Percentiles rank a stretch among this genome's conserved stretches.
phyloP scores from a whole-genome alignment of 2,329 filamentous ascomycete genomes.

The Aspergillus fructus region DNA sequence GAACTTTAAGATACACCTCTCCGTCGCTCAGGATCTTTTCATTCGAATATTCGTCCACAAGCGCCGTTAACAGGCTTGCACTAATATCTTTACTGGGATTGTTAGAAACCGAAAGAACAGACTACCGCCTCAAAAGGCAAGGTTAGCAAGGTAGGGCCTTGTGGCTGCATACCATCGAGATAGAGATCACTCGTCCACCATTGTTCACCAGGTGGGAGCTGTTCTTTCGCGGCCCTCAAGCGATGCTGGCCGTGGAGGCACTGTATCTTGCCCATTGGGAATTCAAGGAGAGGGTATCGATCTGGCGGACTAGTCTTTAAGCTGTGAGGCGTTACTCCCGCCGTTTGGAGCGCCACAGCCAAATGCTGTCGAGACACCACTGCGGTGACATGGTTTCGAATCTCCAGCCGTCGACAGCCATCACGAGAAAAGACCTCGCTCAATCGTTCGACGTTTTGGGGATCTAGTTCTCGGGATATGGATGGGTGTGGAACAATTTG shows the following conservation, averaged over 20 bases:
- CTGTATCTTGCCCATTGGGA: slow-evolving; percentile 21
- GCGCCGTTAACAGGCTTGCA: slow-evolving; percentile 6
- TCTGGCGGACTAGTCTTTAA: slow-evolving; percentile 8
- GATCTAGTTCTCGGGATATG: slow-evolving; percentile 17
- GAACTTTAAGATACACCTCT: not conserved
- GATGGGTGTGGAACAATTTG: slow-evolving; percentile 23
- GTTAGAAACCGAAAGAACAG: not conserved
- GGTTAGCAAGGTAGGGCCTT: no score
- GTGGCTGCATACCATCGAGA: slow-evolving; percentile 18
- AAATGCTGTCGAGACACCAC: slow-evolving; percentile 29
- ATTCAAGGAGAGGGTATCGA: slow-evolving; percentile 20
- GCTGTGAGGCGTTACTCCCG: slow-evolving; percentile 4
- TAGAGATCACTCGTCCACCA: slow-evolving; percentile 35
- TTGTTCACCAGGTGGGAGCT: slow-evolving; percentile 20
- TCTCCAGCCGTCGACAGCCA: slow-evolving; percentile 21
- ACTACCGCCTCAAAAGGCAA: no score
- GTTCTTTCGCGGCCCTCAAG: slow-evolving; percentile 17
- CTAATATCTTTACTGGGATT: slow-evolving; percentile 10
- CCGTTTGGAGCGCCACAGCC: slow-evolving; percentile 4
- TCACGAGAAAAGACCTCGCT: slow-evolving; percentile 23
- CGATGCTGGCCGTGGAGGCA: slow-evolving; percentile 27
- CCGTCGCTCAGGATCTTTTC: not conserved
- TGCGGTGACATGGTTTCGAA: slow-evolving; percentile 31
- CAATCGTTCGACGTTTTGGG: slow-evolving; percentile 23
- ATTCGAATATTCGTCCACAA: slow-evolving; percentile 13